Conservation (phyloP, 306 rosid genomes). For the Lathyrus oleraceus region DNA sequence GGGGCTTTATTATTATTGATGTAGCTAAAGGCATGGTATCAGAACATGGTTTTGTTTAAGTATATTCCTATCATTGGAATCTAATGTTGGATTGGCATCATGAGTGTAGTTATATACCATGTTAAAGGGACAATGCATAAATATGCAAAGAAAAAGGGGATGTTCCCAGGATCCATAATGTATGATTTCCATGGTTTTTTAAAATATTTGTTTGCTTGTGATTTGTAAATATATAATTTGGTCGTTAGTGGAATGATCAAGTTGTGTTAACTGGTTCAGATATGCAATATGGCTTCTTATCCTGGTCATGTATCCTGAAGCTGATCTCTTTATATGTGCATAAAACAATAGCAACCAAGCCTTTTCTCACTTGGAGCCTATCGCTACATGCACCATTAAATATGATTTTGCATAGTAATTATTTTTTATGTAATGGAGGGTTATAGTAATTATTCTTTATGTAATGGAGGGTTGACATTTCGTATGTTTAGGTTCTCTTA, state of each 20-base stretch:
- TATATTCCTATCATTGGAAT: not conserved
- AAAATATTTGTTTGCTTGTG: too few species aligned
- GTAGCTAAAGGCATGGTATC: not conserved
- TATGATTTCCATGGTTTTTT: too few species aligned
- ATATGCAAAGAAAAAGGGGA: too few species aligned
- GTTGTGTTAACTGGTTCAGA: not conserved
- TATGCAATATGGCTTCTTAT: conserved; percentile 7
- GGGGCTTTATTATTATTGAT: not conserved
- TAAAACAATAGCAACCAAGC: not conserved
- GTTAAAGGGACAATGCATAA: too few species aligned
- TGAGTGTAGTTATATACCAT: too few species aligned
- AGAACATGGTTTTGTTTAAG: not conserved
- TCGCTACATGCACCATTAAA: not conserved
- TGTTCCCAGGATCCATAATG: too few species aligned
- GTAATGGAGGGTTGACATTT: conserved; percentile 6
- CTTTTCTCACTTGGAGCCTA: not conserved
- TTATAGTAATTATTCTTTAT: not conserved
- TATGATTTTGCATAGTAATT: not conserved
- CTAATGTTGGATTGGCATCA: too few species aligned
- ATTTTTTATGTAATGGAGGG: not conserved
- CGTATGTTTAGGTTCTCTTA: not conserved
- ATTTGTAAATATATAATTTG: not conserved
- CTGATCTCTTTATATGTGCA: not conserved
- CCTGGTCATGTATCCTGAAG: not conserved
- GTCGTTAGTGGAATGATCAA: not conserved